Evolutionary conservation across 345 rosid species (phyloP), one percentile per base, ranked within the genome.

Genomic region (Gossypioides kirkii): DNA sequence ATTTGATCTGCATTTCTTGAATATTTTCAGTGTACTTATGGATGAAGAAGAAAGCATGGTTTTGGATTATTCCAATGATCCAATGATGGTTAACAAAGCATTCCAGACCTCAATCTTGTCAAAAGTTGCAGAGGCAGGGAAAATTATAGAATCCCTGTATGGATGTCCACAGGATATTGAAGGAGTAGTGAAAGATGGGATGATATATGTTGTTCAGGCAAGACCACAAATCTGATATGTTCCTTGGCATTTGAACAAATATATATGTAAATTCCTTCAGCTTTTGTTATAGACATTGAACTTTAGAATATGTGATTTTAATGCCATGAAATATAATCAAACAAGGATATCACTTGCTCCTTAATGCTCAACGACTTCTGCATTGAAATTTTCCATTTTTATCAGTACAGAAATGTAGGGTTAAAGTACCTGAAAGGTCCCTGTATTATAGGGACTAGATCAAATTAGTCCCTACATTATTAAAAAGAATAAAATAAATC

Each of bases 141-240:
- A 74, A 71, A 53, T 63, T 63, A 71, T 81, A 60, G 85, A 84
- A 74, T 50, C 69, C 42, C 75, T 84, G 16, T 81, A 77, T 55
- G 82, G 82, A 49, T 70, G 49, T 49, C 72, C 83, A 11, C 78
- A 77, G 73, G 82, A 80, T 13, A 81, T 81, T 45, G 87, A 84
- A 76, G 83, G 85, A 6, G 85, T 79, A 2, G 77, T 84, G 8
- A 77, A 79, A 63, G 83, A 77, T 71, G 78, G 85, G 69, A 38
- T 25, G 1, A 22, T 78, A 16, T 74, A 73, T 55, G 83, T 80
- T 12, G 87, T 82, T 69, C 83, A 82, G 67, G 74, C 85, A 16
- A 82, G 87, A 47, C 85, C 85, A 5, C 85, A 79, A 18, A 32
- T 84, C 26, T 72, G 50, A 52, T 18, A 18, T 20, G 22, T 20